Percentiles rank a stretch among this genome's conserved stretches.
These are phyloP conservation scores for Xanthoconium purpureum DNA, from an alignment of 768 basidiomycete species.

Conservation along the genomic window DNA sequence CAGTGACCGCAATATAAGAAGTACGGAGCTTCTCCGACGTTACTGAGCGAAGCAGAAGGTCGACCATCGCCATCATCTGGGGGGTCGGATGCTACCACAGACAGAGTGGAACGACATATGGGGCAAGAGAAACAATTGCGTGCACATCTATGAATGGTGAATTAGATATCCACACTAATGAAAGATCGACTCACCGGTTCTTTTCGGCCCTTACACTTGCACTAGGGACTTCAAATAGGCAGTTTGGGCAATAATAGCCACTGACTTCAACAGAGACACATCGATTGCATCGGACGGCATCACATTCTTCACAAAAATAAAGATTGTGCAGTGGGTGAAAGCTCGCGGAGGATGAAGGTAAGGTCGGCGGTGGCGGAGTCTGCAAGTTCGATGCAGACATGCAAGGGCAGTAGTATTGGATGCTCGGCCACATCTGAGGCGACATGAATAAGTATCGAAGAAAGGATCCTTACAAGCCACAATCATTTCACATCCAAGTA, in stretches of 20 bases:
- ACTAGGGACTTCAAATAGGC: constrained; percentile 96
- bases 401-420: constrained; percentile 75
- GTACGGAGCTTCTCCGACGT: constrained; percentile 84
- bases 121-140: constrained; percentile 98
- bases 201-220: constrained; percentile 98
- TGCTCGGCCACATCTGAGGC: constrained; percentile 40
- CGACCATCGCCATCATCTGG: constrained; percentile 56
- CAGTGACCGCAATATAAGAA: constrained; percentile 90
- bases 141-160: constrained; percentile 67
- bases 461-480: neutral
- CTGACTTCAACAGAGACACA: constrained; percentile 93
- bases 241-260: constrained; percentile 97
- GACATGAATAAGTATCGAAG: neutral
- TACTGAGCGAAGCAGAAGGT: constrained; percentile 48
- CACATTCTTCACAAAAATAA: constrained; percentile 99
- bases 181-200: constrained; percentile 62
- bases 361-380: constrained; percentile 66
- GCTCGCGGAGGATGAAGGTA: constrained; percentile 72
- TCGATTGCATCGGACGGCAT: constrained; percentile 87
- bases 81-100: constrained; percentile 88
- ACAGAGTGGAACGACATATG: constrained; percentile 83
- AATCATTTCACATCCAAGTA: neutral
- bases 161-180: neutral
- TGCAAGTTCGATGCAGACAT: constrained; percentile 44
- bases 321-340: constrained; percentile 83